Conservation (phyloP, 768 basidiomycete species). For the Podaxis mareebaensis region DNA sequence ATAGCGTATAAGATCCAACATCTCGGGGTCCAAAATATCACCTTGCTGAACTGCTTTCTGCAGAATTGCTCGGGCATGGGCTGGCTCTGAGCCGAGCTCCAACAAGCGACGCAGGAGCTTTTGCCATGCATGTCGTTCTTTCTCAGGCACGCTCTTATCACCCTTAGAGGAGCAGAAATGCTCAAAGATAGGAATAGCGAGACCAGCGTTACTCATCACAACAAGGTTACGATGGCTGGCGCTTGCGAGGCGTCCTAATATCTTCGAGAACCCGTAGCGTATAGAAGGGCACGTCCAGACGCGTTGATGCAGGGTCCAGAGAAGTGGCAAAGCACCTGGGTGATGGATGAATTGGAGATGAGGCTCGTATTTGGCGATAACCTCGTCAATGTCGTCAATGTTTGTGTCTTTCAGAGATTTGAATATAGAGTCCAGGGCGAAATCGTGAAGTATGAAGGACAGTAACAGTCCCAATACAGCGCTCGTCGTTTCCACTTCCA, state of each 20-base stretch:
- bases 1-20: conserved; percentile 68
- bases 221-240: conserved; percentile 72
- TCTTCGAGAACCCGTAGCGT: conserved; percentile 56
- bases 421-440: conserved; percentile 59
- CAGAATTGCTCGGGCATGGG: conserved; percentile 65
- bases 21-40: conserved; percentile 57
- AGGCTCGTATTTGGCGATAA: conserved; percentile 36
- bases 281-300: conserved; percentile 26
- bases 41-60: conserved; percentile 51
- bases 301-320: conserved; percentile 45
- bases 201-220: conserved; percentile 57
- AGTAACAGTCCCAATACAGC: conserved; percentile 45
- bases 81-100: conserved; percentile 71
- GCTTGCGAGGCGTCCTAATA: conserved; percentile 62
- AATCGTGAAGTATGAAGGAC: conserved; percentile 65
- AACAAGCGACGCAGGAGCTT: conserved; percentile 68
- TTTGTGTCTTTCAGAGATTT: conserved; percentile 36
- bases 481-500: conserved; percentile 31
- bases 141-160: conserved; percentile 31
- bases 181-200: conserved; percentile 54
- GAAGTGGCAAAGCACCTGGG: conserved; percentile 60
- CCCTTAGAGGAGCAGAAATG: conserved; percentile 36
- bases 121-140: conserved; percentile 56
- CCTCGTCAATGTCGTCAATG: conserved; percentile 39
- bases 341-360: conserved; percentile 52